A percentile compares a stretch with the other conserved stretches of the same genome.
Evolutionary conservation across 2,329 filamentous ascomycete genomes (phyloP).

Genomic region (Fusarium sp.): DNA sequence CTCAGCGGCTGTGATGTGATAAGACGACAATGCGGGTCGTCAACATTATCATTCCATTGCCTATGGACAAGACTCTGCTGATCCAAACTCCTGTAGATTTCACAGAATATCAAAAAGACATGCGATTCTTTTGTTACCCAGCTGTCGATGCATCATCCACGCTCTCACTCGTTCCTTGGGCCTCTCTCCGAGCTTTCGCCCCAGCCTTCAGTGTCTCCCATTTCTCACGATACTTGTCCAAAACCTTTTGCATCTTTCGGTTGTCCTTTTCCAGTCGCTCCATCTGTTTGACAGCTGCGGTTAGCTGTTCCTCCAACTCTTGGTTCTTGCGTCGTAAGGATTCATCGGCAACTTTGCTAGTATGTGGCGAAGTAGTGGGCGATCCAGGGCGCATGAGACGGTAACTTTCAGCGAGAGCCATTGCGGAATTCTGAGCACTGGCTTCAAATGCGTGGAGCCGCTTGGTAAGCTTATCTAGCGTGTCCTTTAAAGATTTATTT

Average conservation of each 20-base stretch:
- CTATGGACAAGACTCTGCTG: neutral
- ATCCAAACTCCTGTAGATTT: neutral
- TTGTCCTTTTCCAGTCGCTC: constrained; percentile 73
- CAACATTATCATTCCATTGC: neutral
- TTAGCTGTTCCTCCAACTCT: constrained; percentile 75
- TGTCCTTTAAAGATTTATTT: constrained; percentile 84
- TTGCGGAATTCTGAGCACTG: constrained; percentile 85
- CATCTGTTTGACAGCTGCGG: constrained; percentile 65
- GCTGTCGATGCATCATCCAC: constrained; percentile 46
- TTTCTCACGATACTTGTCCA: constrained; percentile 67
- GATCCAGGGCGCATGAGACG: constrained; percentile 68
- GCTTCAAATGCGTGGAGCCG: constrained; percentile 94
- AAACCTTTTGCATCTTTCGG: constrained; percentile 63
- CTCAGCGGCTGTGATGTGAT: neutral
- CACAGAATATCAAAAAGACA: neutral
- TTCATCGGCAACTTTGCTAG: constrained; percentile 44
- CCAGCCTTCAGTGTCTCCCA: constrained; percentile 71
- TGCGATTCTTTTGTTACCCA: constrained; percentile 19
- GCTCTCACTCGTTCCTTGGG: constrained; percentile 49
- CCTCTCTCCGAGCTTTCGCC: constrained; percentile 63
- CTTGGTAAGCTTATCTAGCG: constrained; percentile 86
- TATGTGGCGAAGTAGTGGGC: constrained; percentile 51
- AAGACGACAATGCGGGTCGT: neutral
- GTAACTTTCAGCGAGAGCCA: constrained; percentile 86
- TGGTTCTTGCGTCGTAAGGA: constrained; percentile 60